phyloP scores from a whole-genome alignment of 495 filamentous ascomycete species.

The Podospora conica region DNA sequence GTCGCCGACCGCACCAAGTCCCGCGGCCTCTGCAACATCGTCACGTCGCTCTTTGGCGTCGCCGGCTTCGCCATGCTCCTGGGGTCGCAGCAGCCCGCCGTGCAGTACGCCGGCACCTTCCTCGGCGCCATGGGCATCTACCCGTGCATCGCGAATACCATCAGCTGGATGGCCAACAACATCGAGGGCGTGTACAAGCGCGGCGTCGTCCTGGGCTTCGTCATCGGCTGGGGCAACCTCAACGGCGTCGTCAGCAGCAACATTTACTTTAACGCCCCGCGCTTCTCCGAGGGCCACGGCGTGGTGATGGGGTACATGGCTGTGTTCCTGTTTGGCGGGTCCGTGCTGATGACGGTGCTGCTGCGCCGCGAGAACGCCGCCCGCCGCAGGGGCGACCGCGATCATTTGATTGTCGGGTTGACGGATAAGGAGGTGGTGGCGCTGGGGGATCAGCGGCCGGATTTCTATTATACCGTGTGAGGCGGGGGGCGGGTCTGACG shows the following conservation, averaged over 20 bases:
- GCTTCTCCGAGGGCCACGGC: slow-evolving; percentile 42
- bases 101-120: slow-evolving; percentile 80
- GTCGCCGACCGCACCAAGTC: slow-evolving; percentile 71
- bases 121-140: slow-evolving; percentile 88
- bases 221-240: slow-evolving; percentile 90
- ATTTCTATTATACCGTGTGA: slow-evolving; percentile 74
- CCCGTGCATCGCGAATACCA: slow-evolving; percentile 85
- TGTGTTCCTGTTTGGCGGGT: slow-evolving; percentile 45
- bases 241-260: slow-evolving; percentile 81
- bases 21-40: slow-evolving; percentile 79
- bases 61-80: slow-evolving; percentile 76
- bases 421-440: slow-evolving; percentile 50
- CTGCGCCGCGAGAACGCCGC: slow-evolving; percentile 59
- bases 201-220: slow-evolving; percentile 76
- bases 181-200: slow-evolving; percentile 89
- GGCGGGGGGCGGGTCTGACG: no score
- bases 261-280: slow-evolving; percentile 47
- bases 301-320: slow-evolving; percentile 46
- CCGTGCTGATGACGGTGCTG: slow-evolving; percentile 57
- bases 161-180: slow-evolving; percentile 87
- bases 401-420: slow-evolving; percentile 60
- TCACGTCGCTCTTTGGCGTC: slow-evolving; percentile 62
- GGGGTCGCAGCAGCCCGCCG: slow-evolving; percentile 48
- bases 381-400: slow-evolving; percentile 57
- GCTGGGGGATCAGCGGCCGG: slow-evolving; percentile 67